These are phyloP conservation scores for Ogataea salicorniae DNA, from an alignment of 805 yeast genomes.

Conservation along the genomic window DNA sequence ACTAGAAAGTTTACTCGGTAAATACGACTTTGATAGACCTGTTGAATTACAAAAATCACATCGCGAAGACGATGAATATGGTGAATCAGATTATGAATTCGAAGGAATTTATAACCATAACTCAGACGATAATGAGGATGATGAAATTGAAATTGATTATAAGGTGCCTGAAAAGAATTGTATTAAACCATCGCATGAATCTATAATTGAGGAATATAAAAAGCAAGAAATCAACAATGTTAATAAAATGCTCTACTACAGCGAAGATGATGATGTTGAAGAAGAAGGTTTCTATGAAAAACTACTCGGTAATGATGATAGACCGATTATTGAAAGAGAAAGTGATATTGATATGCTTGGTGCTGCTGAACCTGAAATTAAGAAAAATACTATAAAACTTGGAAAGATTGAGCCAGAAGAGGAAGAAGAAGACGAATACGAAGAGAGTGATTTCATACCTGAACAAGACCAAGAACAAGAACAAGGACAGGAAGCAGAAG, in stretches of 20 bases:
- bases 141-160: slow-evolving; percentile 20
- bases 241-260: slow-evolving; percentile 1
- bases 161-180: slow-evolving; percentile 23
- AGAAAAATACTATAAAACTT: background rate
- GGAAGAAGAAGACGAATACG: slow-evolving; percentile 9
- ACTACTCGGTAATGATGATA: slow-evolving; percentile 7
- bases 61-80: slow-evolving; percentile 31
- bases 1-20: slow-evolving; percentile 41
- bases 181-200: slow-evolving; percentile 13
- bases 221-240: slow-evolving; percentile 4
- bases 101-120: slow-evolving; percentile 24
- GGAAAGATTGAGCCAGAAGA: background rate
- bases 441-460: slow-evolving; percentile 6
- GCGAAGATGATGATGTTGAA: slow-evolving; percentile 20
- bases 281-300: slow-evolving; percentile 21
- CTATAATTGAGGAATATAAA: slow-evolving; percentile 25
- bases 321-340: slow-evolving; percentile 6
- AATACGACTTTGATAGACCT: slow-evolving; percentile 50
- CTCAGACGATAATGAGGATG: slow-evolving; percentile 24
- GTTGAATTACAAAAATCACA: slow-evolving; percentile 28
- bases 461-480: too few relatives aligned
- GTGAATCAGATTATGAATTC: slow-evolving; percentile 41
- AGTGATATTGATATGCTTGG: background rate
- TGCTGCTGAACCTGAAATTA: background rate
- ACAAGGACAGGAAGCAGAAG: too few relatives aligned